Percentiles rank a stretch among this genome's conserved stretches.
phyloP scores from a whole-genome alignment of 1,284 basidiomycete species.

The Hemileccinum hortonii region DNA sequence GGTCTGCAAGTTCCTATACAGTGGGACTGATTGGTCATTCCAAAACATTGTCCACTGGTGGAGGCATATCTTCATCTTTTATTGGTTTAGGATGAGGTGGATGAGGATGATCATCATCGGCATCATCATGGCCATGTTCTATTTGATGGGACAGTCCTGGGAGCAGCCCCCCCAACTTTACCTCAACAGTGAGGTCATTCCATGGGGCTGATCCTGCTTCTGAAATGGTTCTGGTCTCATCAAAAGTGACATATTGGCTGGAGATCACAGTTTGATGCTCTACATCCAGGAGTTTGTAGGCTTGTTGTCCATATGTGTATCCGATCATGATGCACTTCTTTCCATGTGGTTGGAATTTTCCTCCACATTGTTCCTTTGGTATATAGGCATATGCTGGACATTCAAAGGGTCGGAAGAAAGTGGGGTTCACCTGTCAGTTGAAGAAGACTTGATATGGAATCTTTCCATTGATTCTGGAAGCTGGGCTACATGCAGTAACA shows the following conservation, averaged over 20 bases:
- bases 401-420: background rate
- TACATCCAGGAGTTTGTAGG: too few species aligned
- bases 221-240: background rate
- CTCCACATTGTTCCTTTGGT: background rate
- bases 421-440: background rate
- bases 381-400: background rate
- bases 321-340: background rate
- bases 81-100: too few species aligned
- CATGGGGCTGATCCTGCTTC: background rate
- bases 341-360: slow-evolving; percentile 4
- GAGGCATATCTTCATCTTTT: too few species aligned
- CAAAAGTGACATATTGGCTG: background rate
- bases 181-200: too few species aligned
- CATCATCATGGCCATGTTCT: too few species aligned
- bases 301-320: slow-evolving; percentile 4
- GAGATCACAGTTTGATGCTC: slow-evolving; percentile 6
- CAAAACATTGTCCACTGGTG: too few species aligned
- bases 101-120: too few species aligned
- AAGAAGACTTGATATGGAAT: background rate
- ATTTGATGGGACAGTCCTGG: too few species aligned
- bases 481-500: background rate
- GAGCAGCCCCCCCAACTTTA: too few species aligned
- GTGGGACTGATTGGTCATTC: too few species aligned
- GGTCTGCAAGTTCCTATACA: too few species aligned
- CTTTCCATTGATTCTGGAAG: background rate